Evolutionary conservation across 2,329 filamentous ascomycete species (phyloP).

Genomic region (Cordyceps tenuipes): DNA sequence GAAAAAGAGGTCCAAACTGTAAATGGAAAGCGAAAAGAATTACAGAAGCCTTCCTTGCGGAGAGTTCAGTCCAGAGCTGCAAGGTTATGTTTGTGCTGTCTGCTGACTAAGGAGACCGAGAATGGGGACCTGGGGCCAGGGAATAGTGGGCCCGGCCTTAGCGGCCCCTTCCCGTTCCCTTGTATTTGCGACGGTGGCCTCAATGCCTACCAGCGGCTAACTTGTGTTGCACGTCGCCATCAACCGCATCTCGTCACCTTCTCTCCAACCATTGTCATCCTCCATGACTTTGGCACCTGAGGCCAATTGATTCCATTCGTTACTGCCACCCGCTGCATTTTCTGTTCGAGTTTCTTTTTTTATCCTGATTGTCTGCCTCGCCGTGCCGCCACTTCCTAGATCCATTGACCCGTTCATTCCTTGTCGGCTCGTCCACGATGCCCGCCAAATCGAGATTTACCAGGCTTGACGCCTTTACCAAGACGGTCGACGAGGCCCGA

Average conservation of each 20-base stretch:
- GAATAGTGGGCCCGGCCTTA: neutral
- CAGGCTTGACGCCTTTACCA: constrained; percentile 95
- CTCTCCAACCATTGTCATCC: neutral
- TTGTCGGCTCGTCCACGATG: constrained; percentile 44
- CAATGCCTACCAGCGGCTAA: constrained; percentile 11
- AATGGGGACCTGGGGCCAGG: neutral
- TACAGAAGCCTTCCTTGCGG: too few relatives aligned
- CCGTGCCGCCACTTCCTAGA: constrained; percentile 1
- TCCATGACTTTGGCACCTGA: constrained; percentile 18
- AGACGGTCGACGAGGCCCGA: constrained; percentile 96
- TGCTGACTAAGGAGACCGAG: neutral
- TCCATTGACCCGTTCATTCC: neutral
- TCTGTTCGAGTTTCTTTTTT: neutral
- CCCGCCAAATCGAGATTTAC: constrained; percentile 88
- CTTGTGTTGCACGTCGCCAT: neutral
- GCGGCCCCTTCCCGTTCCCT: neutral
- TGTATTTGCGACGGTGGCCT: constrained; percentile 31
- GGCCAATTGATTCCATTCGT: constrained; percentile 4
- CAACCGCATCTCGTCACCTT: neutral
- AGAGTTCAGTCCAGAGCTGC: too few relatives aligned
- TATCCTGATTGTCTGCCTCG: neutral
- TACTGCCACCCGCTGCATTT: neutral
- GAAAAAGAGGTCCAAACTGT: too few relatives aligned
- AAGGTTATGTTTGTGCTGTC: too few relatives aligned
- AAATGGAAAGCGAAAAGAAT: too few relatives aligned